Evolutionary conservation across 1,284 basidiomycete genomes (phyloP).

Genomic region (Afroboletus lepidellus): DNA sequence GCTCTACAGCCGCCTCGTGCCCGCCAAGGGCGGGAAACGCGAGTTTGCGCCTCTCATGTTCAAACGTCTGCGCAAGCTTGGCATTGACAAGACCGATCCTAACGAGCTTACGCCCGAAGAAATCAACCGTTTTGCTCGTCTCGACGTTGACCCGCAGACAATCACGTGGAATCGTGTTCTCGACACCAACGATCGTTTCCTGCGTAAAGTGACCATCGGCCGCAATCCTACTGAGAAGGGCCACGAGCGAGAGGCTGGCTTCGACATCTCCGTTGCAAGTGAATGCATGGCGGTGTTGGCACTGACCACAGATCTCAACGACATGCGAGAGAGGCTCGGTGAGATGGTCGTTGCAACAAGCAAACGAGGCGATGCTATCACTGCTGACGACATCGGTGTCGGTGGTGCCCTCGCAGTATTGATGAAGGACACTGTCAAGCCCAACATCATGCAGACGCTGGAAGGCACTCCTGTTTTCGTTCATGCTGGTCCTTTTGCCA

Average conservation of each 20-base stretch:
- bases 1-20: conserved; percentile 90
- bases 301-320: conserved; percentile 81
- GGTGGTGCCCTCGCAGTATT: conserved; percentile 95
- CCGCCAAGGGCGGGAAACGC: conserved; percentile 91
- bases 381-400: conserved; percentile 95
- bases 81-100: conserved; percentile 93
- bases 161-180: conserved; percentile 99
- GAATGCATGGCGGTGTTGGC: conserved; percentile 99
- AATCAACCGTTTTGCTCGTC: conserved; percentile 83
- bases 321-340: conserved; percentile 92
- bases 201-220: conserved; percentile 93
- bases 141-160: conserved; percentile 89
- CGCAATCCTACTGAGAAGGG: conserved; percentile 91
- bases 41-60: conserved; percentile 97
- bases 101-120: conserved; percentile 93
- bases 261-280: conserved; percentile 96
- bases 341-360: conserved; percentile 97
- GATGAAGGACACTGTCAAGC: conserved; percentile 99
- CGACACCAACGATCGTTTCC: conserved; percentile 96
- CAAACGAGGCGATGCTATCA: conserved; percentile 89
- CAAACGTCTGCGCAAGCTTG: conserved; percentile 91
- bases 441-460: conserved; percentile 98
- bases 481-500: conserved; percentile 98
- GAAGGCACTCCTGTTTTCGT: conserved; percentile 99
- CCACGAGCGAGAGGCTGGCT: conserved; percentile 85